Base-by-base conservation (phyloP, 176 grass and related monocot species). In the Hyparrhenia diplandra region DNA sequence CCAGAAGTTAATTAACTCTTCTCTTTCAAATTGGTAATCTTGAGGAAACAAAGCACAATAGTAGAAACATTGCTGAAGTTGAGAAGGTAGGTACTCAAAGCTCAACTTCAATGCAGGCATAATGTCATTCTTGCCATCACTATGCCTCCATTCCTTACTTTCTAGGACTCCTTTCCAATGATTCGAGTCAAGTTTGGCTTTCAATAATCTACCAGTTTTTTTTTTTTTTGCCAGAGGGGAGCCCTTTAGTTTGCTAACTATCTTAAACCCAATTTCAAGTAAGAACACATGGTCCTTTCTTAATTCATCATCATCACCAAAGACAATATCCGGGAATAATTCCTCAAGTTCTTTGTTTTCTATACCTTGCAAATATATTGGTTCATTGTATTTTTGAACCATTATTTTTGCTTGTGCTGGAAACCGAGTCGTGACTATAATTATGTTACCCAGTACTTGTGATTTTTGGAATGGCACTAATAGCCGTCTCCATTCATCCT, bases 61-160 rank as follows among this genome's bases (percentile, higher is more conserved):
- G 1, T 16, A 7, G 1, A 51, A 51, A 7, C 47, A 51, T 0
- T 18, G 47, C 17, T 51, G 4, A 2, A 51, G 16, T 1, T 18
- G 47, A 51, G 47, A 51, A 51, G 47, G 16, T 7, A 51, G 17
- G 47, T 18, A 20, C 18, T 51, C 16, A 51, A 18, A 51, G 47
- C 47, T 51, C 47, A 51, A 20, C 47, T 51, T 51, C 47, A 51
- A 5, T 47, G 45, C 45, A 47, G 45, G 5, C 45, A 47, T 47
- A 5, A 47, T 47, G 45, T 47, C 45, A 20, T 51, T 49, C 14
- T 49, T 49, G 46, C 16, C 46, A 5, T 18, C 4, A 18, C 46
- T 17, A 49, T 49, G 10, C 41, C 60, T 43, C 83, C 83, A 86
- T 51, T 69, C 57, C 29, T 62, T 57, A 14, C 58, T 86, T 18